Conservation (phyloP, 1,139 yeast species). For the Geotrichum bryndzae region DNA sequence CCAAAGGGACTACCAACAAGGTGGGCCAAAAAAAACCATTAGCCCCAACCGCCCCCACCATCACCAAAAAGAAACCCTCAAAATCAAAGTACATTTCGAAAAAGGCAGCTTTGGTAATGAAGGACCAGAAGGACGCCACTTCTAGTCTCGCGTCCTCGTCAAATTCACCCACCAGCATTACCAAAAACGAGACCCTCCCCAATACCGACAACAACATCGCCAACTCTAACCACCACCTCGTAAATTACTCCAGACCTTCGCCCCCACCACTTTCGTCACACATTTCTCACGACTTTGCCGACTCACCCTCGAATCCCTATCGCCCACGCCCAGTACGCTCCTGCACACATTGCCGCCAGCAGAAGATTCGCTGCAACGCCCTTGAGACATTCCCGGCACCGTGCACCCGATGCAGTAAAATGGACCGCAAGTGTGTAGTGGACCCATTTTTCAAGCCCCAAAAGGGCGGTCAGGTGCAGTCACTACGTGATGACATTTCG, state of each 20-base stretch:
- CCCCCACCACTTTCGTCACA: background rate
- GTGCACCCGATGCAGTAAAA: constrained; percentile 73
- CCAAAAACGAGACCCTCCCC: background rate
- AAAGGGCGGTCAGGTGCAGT: constrained; percentile 84
- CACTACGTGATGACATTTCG: constrained; percentile 76
- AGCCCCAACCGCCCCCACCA: background rate
- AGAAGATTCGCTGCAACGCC: constrained; percentile 88
- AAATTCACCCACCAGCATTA: background rate
- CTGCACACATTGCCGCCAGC: constrained; percentile 91
- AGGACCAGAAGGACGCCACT: background rate
- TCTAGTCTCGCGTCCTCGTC: background rate
- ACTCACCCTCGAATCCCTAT: background rate
- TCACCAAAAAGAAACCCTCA: background rate
- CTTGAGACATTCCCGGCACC: constrained; percentile 78
- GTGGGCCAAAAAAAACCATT: background rate
- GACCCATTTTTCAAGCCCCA: constrained; percentile 89
- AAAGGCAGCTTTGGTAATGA: background rate
- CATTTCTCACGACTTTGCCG: background rate
- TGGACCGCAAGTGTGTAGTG: constrained; percentile 76
- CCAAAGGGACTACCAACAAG: background rate
- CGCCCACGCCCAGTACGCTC: constrained; percentile 69
- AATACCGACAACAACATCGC: background rate
- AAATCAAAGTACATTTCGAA: background rate
- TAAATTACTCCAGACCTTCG: background rate
- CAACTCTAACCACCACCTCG: background rate